Base-by-base conservation (phyloP, 1,284 basidiomycete genomes). In the Rhodotorula sp. region DNA sequence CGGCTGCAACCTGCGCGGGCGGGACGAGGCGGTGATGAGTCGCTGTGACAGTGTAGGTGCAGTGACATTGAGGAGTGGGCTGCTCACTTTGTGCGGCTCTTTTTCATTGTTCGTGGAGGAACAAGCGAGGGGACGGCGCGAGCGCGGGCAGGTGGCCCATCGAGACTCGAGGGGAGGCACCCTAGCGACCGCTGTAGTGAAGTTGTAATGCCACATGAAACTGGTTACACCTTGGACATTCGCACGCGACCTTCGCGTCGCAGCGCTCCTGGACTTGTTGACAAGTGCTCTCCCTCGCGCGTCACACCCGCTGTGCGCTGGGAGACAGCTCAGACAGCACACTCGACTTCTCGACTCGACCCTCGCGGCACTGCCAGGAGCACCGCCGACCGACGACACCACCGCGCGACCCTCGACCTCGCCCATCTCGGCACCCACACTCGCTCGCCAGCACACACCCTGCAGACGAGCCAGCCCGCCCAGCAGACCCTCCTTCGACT, bases 1-100 rank as follows among this genome's bases (percentile, higher is more conserved):
- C 61, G 48, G 56, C 61, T 63, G 61, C 63, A 63, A 68, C 66
- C 56, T 68, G 48, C n/a, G 26, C 53, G 46, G 13, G 4, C 11
- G 30, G n/a, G 24, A 20, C 15, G 2, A 26, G 18, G 55, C 4
- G 18, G 28, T 10, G 31, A 3, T 30, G 47, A 44, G 59, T 56
- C 30, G 64, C 46, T 31, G 9, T 20, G 40, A 40, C 13, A 0
- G 2, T 46, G 15, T 26, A n/a, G 1, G 31, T 20, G 26, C 20
- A 24, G 46, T 13, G 24, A 18, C 28, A 30, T 20, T 10, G 47
- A 13, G 30, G 11, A 51, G 44, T 20, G 28, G 30, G 46, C 52
- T 44, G 40, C 40, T 44, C 40, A 44, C 40, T 59, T 53, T 46
- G 37, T 65, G 63, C 57, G 16, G 63, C 63, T 56, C 55, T 44